Conservation (phyloP, 163 green algal species). For the Prototheca wickerhamii region DNA sequence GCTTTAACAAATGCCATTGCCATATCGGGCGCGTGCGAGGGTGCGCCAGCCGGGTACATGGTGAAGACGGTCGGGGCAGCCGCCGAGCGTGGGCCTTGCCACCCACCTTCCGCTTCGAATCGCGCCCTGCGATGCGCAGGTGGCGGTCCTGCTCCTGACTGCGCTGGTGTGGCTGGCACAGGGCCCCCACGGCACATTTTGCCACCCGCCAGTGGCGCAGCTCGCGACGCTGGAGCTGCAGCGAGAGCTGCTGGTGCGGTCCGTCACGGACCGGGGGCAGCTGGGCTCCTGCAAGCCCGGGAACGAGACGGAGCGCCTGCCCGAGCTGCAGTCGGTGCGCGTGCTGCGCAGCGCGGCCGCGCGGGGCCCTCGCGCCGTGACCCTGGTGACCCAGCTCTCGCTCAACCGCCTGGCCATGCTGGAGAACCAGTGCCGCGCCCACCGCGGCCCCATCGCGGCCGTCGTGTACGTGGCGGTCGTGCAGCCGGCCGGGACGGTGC, state of each 20-base stretch:
- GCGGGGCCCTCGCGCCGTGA: constrained; percentile 9
- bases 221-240: not conserved
- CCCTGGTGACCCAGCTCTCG: constrained; percentile 39
- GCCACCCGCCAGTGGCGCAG: no score
- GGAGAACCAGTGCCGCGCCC: constrained; percentile 26
- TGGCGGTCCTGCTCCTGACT: no score
- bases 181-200: no score
- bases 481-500: not conserved
- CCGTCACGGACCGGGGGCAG: not conserved
- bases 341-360: not conserved
- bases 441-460: constrained; percentile 21
- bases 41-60: no score
- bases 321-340: not conserved
- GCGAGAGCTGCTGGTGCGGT: not conserved
- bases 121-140: no score
- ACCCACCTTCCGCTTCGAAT: no score
- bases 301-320: not conserved
- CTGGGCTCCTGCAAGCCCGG: not conserved
- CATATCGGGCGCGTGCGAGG: no score
- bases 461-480: constrained; percentile 34
- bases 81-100: no score
- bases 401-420: constrained; percentile 35
- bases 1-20: no score
- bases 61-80: no score
- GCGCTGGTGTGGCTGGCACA: no score